Conservation (phyloP, 352 stramenopile species). For the Halophytophthora polymorphica region DNA sequence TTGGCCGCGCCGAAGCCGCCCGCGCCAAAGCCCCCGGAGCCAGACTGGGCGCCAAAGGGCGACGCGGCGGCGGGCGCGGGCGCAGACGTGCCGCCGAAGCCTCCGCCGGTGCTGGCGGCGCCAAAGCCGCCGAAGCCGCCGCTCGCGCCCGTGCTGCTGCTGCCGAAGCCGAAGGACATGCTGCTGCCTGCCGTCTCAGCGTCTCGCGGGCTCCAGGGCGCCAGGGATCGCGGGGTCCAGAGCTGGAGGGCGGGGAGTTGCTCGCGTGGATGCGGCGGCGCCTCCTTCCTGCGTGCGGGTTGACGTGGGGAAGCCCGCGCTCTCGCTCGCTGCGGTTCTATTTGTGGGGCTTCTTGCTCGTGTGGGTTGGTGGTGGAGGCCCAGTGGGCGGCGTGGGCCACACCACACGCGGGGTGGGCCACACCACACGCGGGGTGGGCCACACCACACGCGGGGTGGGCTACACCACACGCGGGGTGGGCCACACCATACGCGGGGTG, state of each 20-base stretch:
- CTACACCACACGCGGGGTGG: too few species aligned
- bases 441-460: too few species aligned
- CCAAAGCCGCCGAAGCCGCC: conserved; percentile 50
- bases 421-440: not conserved
- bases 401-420: not conserved
- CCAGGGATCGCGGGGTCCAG: not conserved
- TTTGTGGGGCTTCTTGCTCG: too few species aligned
- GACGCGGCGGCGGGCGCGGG: conserved; percentile 35
- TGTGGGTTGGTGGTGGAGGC: too few species aligned
- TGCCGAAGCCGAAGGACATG: conserved; percentile 61
- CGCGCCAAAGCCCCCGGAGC: conserved; percentile 24
- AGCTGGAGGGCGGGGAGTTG: too few species aligned
- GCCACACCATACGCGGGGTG: too few species aligned
- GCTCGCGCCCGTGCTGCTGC: conserved; percentile 30
- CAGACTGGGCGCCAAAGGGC: conserved; percentile 48
- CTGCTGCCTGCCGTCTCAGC: conserved; percentile 5
- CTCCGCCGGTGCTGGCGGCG: conserved; percentile 21
- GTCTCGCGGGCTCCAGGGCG: conserved; percentile 4
- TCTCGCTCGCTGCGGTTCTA: too few species aligned
- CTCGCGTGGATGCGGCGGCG: too few species aligned
- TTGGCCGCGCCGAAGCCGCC: conserved; percentile 40
- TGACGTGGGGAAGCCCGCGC: too few species aligned
- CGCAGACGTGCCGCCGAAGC: conserved; percentile 29
- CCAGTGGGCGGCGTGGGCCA: too few species aligned
- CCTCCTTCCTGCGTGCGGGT: too few species aligned